Evolutionary conservation across 768 basidiomycete genomes (phyloP).

Genomic region (Boletus reticuloceps): DNA sequence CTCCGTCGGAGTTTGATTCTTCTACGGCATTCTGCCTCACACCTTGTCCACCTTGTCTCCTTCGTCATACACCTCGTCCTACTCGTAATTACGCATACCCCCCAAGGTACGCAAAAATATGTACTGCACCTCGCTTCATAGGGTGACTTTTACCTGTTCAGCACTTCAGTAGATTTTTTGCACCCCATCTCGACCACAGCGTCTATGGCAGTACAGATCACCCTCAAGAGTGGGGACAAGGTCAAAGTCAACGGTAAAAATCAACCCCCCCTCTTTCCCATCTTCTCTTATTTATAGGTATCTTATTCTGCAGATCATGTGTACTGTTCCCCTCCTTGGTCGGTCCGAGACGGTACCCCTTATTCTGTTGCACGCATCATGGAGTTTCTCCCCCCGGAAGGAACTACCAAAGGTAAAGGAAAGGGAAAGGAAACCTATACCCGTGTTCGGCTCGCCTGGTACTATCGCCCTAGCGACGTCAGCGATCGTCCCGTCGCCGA

Average conservation of each 20-base stretch:
- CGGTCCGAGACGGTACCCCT: constrained; percentile 88
- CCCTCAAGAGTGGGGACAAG: constrained; percentile 80
- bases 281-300: constrained; percentile 15
- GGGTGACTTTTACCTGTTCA: constrained; percentile 2
- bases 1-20: constrained; percentile 35
- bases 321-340: constrained; percentile 93
- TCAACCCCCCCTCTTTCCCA: constrained; percentile 10
- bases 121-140: background rate
- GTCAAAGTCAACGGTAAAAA: constrained; percentile 83
- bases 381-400: constrained; percentile 87
- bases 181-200: constrained; percentile 14
- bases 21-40: constrained; percentile 29
- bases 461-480: constrained; percentile 95
- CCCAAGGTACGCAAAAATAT: constrained; percentile 26
- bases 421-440: constrained; percentile 68
- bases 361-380: constrained; percentile 96
- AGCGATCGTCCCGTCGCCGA: constrained; percentile 89
- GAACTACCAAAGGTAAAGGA: constrained; percentile 61
- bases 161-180: constrained; percentile 27
- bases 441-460: constrained; percentile 91
- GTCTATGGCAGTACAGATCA: constrained; percentile 36
- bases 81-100: constrained; percentile 18
- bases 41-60: constrained; percentile 37
- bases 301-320: constrained; percentile 79
- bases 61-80: constrained; percentile 26